Conservation (phyloP, 495 filamentous ascomycete species). For the Hypoxylon fuscum region DNA sequence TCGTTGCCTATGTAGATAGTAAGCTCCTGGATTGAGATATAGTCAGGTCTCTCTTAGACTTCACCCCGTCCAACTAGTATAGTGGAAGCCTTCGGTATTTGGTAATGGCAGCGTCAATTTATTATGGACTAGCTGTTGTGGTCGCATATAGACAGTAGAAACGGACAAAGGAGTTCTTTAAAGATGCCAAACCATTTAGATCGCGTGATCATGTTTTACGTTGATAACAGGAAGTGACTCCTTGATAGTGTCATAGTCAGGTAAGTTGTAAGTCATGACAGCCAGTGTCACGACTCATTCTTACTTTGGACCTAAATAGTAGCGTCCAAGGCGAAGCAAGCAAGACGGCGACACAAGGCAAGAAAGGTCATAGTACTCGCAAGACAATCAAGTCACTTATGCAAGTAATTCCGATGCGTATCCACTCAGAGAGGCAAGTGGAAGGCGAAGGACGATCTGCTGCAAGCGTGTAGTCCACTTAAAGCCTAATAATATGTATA, state of each 20-base stretch:
- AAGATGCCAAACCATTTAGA: no score
- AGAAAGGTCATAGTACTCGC: no score
- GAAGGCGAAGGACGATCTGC: constrained; percentile 32
- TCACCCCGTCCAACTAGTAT: not conserved
- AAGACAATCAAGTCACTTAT: constrained; percentile 17
- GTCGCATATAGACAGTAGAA: no score
- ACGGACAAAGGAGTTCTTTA: no score
- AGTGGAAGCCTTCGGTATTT: not conserved
- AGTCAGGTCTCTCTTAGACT: not conserved
- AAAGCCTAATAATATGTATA: constrained; percentile 14
- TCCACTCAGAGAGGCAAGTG: constrained; percentile 15
- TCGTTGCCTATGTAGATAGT: not conserved
- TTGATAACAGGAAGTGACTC: no score
- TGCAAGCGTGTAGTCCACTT: constrained; percentile 27
- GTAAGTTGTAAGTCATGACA: constrained; percentile 17
- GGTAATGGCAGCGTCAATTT: no score
- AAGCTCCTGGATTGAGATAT: not conserved
- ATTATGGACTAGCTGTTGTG: no score
- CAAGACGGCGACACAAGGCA: not conserved
- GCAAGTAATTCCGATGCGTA: constrained; percentile 34
- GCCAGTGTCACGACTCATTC: constrained; percentile 10
- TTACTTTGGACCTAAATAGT: not conserved
- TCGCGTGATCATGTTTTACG: no score
- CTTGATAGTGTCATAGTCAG: no score
- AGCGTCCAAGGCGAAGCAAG: not conserved